Base-by-base conservation (phyloP, 1,139 yeast species). In the Kurtzmaniella quercitrusa region DNA sequence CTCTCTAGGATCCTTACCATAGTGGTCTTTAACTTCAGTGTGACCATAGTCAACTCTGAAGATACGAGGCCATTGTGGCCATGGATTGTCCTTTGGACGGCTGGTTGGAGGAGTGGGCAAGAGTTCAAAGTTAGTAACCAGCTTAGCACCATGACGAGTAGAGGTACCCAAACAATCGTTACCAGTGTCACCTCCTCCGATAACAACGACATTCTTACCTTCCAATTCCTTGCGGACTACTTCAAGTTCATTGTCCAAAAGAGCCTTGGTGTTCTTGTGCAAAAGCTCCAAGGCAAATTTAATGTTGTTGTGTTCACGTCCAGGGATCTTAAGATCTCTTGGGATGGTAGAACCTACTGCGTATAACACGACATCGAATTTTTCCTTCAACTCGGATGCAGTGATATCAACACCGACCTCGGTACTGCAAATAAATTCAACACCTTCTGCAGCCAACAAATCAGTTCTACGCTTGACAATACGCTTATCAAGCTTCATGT, bases 151-250 rank as follows among this genome's bases (percentile, higher is more conserved):
- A 61, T 93, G 98, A 70, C 98, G 85, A 37, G 95, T 93, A 23
- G 97, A 82, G 33, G 98, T 93, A 68, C 98, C 98, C 60, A 93
- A 79, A 78, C 98, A 93, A 74, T 93, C 98, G 61, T 93, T 93
- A 80, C 98, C 98, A 37, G 98, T 93, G 66, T 93, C 98, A 79
- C 98, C 98, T 73, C 98, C 98, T 59, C 98, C 98, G 72, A 93
- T 91, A 46, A 93, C 98, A 59, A 93, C 82, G 46, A 93, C 98
- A 52, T 87, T 75, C 74, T 91, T 93, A 53, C 95, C 98, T 50
- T 76, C 81, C 48, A 93, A 68, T 49, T 79, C 76, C 52, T 76
- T 70, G 53, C 85, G 80, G 45, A 91, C 84, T 46, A 83, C 87
- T 47, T 82, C 95, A 61, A 91, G 76, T 55, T 87, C 80, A 50